Conservation (phyloP, 1,139 yeast species). For the Magnusiomyces fungicola region DNA sequence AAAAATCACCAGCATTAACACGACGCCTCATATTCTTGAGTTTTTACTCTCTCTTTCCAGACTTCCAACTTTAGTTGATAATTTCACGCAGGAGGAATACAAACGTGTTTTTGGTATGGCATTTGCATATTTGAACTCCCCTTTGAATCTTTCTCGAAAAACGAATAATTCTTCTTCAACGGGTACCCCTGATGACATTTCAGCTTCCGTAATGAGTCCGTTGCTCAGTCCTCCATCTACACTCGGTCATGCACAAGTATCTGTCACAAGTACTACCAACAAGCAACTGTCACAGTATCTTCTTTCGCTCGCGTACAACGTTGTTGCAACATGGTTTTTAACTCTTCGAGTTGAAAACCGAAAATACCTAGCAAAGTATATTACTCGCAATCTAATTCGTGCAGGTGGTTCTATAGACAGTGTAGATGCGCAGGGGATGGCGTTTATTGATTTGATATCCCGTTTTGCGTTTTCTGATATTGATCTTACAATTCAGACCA, state of each 20-base stretch:
- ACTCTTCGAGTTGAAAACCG: conserved; percentile 56
- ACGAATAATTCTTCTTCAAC: conserved; percentile 12
- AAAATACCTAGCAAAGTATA: conserved; percentile 51
- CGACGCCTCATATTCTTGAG: conserved; percentile 71
- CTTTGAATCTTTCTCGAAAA: conserved; percentile 28
- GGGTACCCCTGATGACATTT: conserved; percentile 15
- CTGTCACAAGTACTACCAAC: conserved; percentile 12
- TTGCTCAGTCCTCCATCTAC: conserved; percentile 34
- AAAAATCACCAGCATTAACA: conserved; percentile 59
- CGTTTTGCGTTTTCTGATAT: conserved; percentile 62
- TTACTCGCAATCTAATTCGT: conserved; percentile 50
- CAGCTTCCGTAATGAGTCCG: conserved; percentile 32
- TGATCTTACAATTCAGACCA: conserved; percentile 42
- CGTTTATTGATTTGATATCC: conserved; percentile 59
- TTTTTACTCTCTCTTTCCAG: conserved; percentile 60
- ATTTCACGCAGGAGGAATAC: conserved; percentile 70
- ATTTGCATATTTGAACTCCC: conserved; percentile 70
- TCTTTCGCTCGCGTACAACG: conserved; percentile 56
- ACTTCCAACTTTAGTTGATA: conserved; percentile 60
- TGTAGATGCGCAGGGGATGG: conserved; percentile 49
- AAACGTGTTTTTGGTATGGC: conserved; percentile 79
- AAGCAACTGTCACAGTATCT: conserved; percentile 49
- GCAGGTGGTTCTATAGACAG: conserved; percentile 37
- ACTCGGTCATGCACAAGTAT: conserved; percentile 17
- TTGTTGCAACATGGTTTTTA: conserved; percentile 67